These are phyloP conservation scores for Osmanthus fragrans DNA, from an alignment of 257 asterid species.

Conservation along the genomic window DNA sequence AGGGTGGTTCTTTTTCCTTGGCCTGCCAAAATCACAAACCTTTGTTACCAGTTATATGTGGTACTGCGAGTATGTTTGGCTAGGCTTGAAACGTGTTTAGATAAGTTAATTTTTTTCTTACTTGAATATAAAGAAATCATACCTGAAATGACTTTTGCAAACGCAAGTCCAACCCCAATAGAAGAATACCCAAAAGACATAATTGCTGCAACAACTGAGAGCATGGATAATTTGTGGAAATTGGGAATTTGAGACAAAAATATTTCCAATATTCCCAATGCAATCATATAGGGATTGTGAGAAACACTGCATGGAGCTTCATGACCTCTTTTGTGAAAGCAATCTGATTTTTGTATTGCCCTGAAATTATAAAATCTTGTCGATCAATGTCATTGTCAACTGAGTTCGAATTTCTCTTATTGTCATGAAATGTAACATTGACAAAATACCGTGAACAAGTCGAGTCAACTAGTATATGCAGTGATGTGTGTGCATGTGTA, in stretches of 20 bases:
- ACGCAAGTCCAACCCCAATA: conserved; percentile 67
- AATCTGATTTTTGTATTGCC: conserved; percentile 60
- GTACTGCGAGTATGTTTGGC: not conserved
- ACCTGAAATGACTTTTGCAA: conserved; percentile 59
- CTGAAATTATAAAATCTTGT: conserved; percentile 31
- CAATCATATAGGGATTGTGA: conserved; percentile 58
- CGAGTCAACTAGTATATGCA: not conserved
- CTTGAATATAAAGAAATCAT: not conserved
- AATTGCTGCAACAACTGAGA: conserved; percentile 61
- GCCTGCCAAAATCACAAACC: conserved; percentile 31
- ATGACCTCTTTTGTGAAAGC: conserved; percentile 59
- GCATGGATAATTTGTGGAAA: conserved; percentile 56
- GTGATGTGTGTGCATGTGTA: not conserved
- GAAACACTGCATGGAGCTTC: conserved; percentile 38
- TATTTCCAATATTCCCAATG: conserved; percentile 55
- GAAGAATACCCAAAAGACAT: conserved; percentile 69
- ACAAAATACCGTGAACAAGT: not conserved
- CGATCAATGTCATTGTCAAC: not conserved
- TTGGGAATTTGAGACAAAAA: conserved; percentile 67
- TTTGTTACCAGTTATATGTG: not conserved
- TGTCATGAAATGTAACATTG: no score
- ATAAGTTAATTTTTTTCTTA: not conserved
- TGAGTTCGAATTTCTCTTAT: no score
- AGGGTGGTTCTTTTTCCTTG: conserved; percentile 42
- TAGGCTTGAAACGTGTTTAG: not conserved